A percentile compares a stretch with the other conserved stretches of the same genome.
phyloP scores from a whole-genome alignment of 371 early-diverging fungal genomes.

The Zopfochytrium polystomum region DNA sequence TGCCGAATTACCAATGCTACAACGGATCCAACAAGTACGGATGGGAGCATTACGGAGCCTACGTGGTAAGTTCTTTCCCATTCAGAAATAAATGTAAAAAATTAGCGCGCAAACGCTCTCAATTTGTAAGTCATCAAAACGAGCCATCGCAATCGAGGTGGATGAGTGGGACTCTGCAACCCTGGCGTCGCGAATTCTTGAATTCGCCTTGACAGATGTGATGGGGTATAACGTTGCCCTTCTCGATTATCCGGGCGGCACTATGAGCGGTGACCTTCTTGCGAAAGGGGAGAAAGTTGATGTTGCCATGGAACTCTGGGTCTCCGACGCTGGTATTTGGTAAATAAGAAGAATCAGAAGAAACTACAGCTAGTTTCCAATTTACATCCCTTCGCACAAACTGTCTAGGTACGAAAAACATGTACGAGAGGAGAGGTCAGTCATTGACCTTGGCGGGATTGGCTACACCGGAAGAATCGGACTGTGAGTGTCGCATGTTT shows the following conservation, averaged over 20 bases:
- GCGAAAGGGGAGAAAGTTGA: conserved; percentile 1
- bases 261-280: conserved; percentile 6
- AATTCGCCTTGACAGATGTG: conserved; percentile 4
- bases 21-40: neutral
- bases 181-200: neutral
- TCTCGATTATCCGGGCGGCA: conserved; percentile 14
- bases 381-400: neutral
- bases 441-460: conserved; percentile 1
- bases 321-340: conserved; percentile 4
- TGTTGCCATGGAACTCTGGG: conserved; percentile 10
- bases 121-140: conserved; percentile 7
- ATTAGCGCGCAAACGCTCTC: too few species aligned
- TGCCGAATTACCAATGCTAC: neutral
- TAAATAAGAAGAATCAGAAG: too few species aligned
- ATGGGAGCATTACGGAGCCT: neutral
- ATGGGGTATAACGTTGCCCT: conserved; percentile 22
- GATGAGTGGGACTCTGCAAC: conserved; percentile 20
- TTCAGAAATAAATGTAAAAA: neutral
- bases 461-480: conserved; percentile 6
- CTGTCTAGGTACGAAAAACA: neutral
- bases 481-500: neutral
- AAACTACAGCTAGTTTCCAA: neutral
- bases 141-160: conserved; percentile 14
- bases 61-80: neutral
- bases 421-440: neutral